These are phyloP conservation scores for Rhododendron vialii DNA, from an alignment of 148 eudicot genomes.

Conservation along the genomic window DNA sequence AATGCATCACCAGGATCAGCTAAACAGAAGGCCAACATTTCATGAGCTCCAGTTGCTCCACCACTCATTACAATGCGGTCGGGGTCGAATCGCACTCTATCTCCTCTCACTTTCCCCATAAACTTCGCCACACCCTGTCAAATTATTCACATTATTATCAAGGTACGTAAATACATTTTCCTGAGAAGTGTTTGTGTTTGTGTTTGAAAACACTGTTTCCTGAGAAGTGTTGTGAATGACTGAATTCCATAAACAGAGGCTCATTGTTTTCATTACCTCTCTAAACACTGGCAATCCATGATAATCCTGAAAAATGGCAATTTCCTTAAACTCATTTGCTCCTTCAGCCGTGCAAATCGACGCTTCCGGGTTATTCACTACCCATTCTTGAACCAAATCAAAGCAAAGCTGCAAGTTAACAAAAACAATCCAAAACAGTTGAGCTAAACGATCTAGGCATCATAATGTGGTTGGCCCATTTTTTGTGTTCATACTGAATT, in stretches of 20 bases:
- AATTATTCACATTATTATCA: not conserved
- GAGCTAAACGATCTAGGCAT: not conserved
- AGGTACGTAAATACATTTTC: not conserved
- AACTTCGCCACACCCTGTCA: constrained; percentile 46
- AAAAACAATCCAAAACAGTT: not conserved
- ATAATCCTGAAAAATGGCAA: constrained; percentile 57
- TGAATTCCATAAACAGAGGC: not conserved
- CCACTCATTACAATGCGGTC: constrained; percentile 56
- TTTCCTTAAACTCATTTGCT: constrained; percentile 36
- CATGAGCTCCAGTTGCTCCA: constrained; percentile 64
- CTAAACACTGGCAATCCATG: constrained; percentile 63
- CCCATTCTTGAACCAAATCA: constrained; percentile 51
- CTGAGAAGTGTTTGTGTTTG: too few relatives aligned
- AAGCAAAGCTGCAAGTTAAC: constrained; percentile 43
- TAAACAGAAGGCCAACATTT: constrained; percentile 44
- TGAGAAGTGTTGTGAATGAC: too few relatives aligned
- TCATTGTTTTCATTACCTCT: constrained; percentile 20
- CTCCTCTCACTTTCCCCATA: constrained; percentile 50
- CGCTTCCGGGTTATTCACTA: constrained; percentile 42
- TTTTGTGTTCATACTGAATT: too few relatives aligned
- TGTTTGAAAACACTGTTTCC: too few relatives aligned
- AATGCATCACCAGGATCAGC: constrained; percentile 60
- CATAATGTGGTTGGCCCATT: not conserved
- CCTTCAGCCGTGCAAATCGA: constrained; percentile 50
- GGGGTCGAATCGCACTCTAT: constrained; percentile 41